These are phyloP conservation scores for Colletotrichum cereale DNA, from an alignment of 2,329 filamentous ascomycete species.

Conservation along the genomic window DNA sequence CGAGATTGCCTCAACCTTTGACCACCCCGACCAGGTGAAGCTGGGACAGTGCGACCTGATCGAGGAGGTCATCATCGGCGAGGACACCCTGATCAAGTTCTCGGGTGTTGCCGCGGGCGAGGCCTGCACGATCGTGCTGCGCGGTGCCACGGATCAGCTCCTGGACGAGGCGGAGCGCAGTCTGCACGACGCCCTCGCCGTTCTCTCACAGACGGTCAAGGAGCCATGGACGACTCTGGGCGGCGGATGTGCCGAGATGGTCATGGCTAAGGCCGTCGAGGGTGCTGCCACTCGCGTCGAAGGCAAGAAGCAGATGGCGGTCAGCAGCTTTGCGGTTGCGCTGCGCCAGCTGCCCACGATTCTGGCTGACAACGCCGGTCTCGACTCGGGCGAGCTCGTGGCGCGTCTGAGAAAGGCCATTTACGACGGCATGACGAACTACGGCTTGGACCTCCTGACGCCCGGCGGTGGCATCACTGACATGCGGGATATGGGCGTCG, in stretches of 20 bases:
- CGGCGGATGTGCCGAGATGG: conserved; percentile 97
- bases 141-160: conserved; percentile 95
- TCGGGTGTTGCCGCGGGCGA: conserved; percentile 94
- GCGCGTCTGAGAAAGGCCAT: conserved; percentile 92
- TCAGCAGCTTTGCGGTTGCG: conserved; percentile 89
- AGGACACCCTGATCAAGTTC: conserved; percentile 97
- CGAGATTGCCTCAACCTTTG: conserved; percentile 97
- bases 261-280: conserved; percentile 98
- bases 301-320: conserved; percentile 96
- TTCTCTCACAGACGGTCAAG: conserved; percentile 95
- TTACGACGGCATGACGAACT: conserved; percentile 93
- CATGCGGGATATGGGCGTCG: conserved; percentile 94
- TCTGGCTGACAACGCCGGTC: conserved; percentile 94
- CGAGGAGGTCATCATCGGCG: conserved; percentile 97
- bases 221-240: conserved; percentile 95
- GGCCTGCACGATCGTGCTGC: conserved; percentile 96
- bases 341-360: conserved; percentile 96
- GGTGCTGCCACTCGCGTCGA: conserved; percentile 92
- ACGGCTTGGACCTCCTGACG: conserved; percentile 88
- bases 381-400: conserved; percentile 95
- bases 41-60: conserved; percentile 95
- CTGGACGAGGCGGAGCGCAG: conserved; percentile 97
- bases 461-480: conserved; percentile 94
- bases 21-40: conserved; percentile 97
- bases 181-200: conserved; percentile 94